A percentile compares a stretch with the other conserved stretches of the same genome.
phyloP scores from a whole-genome alignment of 805 yeast species.

The Nakazawaea ambrosiae region DNA sequence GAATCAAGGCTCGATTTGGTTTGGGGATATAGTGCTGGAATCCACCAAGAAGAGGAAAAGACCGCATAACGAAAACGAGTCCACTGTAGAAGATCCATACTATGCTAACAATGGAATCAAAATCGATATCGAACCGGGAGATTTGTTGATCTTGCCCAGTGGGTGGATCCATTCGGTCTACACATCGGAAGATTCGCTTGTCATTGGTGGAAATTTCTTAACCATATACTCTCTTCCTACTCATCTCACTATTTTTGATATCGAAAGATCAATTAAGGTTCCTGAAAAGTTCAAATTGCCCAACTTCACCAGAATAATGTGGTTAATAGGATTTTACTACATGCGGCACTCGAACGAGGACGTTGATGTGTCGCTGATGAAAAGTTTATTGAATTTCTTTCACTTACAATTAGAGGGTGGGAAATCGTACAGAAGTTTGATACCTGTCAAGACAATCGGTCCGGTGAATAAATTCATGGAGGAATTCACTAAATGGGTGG shows the following conservation, averaged over 20 bases:
- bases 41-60: too few species aligned
- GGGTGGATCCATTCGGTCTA: slow-evolving; percentile 93
- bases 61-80: background rate
- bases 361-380: slow-evolving; percentile 16
- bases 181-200: slow-evolving; percentile 74
- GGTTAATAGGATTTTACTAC: slow-evolving; percentile 53
- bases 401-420: slow-evolving; percentile 12
- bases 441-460: slow-evolving; percentile 20
- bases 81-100: slow-evolving; percentile 12
- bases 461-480: slow-evolving; percentile 17
- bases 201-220: slow-evolving; percentile 83
- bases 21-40: slow-evolving; percentile 40
- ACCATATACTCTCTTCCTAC: slow-evolving; percentile 55
- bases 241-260: slow-evolving; percentile 52
- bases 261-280: slow-evolving; percentile 66
- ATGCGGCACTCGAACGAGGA: slow-evolving; percentile 9
- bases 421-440: slow-evolving; percentile 11
- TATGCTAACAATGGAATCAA: slow-evolving; percentile 29
- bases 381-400: slow-evolving; percentile 19
- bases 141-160: slow-evolving; percentile 75
- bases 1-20: slow-evolving; percentile 57
- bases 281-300: slow-evolving; percentile 77
- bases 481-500: slow-evolving; percentile 18
- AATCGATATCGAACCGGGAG: slow-evolving; percentile 44
- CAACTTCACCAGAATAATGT: slow-evolving; percentile 58